Base-by-base conservation (phyloP, 192 early-diverging fungal species). In the Gryganskiella cystojenkinii region DNA sequence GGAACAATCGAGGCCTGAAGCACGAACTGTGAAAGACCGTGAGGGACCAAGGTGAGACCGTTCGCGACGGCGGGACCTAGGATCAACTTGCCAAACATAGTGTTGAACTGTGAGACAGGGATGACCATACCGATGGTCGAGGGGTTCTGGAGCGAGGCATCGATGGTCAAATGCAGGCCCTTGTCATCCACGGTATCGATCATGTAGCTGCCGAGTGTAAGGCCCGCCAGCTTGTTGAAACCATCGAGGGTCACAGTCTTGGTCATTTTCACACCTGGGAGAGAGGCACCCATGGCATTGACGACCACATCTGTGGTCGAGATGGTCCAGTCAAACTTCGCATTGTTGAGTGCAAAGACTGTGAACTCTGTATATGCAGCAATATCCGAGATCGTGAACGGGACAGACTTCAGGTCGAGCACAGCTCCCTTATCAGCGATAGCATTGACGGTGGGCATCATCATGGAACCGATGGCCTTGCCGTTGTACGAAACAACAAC, bases 221-320 rank as follows among this genome's bases (percentile, higher is more conserved):
- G 44, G 1, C 59, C 44, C 10, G 43, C 44, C 43, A 87, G 69
- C 22, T 82, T 82, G 44, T 67, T 50, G 60, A 80, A 67, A 37
- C 83, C 85, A 52, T 56, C 35, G 13, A 87, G 71, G 46, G 82
- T 84, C 0, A 87, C 80, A 37, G 65, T 67, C 61, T 87, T 87
- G 20, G 17, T 50, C 74, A 87, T 75, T n/a, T 19, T 40, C 28
- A 87, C 64, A 19, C 64, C 60, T 22, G 64, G 70, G 52, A 87
- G 84, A 1, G 78, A 75, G 33, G 61, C 74, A 25, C 82, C 82
- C 62, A 87, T 80, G 46, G 85, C 79, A 43, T n/a, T 70, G 59
- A 87, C 82, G 40, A 51, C 34, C 10, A 86, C 66, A 47, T 65
- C 64, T 8, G 19, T 17, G 45, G 79, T 50, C 19, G 50, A 27